Percentiles rank a stretch among this genome's conserved stretches.
Conservation (phyloP, 257 asterid genomes). For the Solanum neorickii region DNA sequence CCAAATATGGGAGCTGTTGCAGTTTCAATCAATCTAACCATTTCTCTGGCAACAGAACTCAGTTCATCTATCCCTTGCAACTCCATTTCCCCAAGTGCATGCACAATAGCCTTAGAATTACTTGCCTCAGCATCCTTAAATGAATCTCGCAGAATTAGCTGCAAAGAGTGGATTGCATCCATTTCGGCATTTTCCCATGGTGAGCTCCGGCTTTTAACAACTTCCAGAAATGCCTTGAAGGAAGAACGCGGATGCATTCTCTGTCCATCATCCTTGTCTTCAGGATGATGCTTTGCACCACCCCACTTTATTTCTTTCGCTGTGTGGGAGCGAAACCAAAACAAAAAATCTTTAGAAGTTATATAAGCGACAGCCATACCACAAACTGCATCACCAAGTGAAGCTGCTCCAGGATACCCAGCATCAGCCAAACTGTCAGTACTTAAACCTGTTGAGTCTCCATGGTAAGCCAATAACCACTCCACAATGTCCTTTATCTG, state of each 20-base stretch:
- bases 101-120: slow-evolving; percentile 47
- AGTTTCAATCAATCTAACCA: slow-evolving; percentile 59
- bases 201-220: slow-evolving; percentile 71
- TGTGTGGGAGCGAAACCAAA: slow-evolving; percentile 89
- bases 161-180: slow-evolving; percentile 90
- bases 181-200: slow-evolving; percentile 95
- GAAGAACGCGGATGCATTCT: slow-evolving; percentile 95
- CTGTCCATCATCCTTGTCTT: slow-evolving; percentile 67
- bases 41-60: slow-evolving; percentile 56
- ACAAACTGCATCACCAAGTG: slow-evolving; percentile 67
- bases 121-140: slow-evolving; percentile 38
- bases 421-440: slow-evolving; percentile 82
- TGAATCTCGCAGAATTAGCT: slow-evolving; percentile 70
- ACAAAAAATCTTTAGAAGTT: slow-evolving; percentile 52
- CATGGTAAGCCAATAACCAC: slow-evolving; percentile 56
- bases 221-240: slow-evolving; percentile 79
- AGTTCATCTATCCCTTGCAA: slow-evolving; percentile 46
- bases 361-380: slow-evolving; percentile 85
- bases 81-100: slow-evolving; percentile 26
- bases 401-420: slow-evolving; percentile 63
- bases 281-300: slow-evolving; percentile 86
- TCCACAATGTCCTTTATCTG: slow-evolving; percentile 65
- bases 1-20: slow-evolving; percentile 72
- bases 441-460: slow-evolving; percentile 81
- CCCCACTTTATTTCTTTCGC: slow-evolving; percentile 84